phyloP scores from a whole-genome alignment of 208 protist species.

The Angomonas deanei region DNA sequence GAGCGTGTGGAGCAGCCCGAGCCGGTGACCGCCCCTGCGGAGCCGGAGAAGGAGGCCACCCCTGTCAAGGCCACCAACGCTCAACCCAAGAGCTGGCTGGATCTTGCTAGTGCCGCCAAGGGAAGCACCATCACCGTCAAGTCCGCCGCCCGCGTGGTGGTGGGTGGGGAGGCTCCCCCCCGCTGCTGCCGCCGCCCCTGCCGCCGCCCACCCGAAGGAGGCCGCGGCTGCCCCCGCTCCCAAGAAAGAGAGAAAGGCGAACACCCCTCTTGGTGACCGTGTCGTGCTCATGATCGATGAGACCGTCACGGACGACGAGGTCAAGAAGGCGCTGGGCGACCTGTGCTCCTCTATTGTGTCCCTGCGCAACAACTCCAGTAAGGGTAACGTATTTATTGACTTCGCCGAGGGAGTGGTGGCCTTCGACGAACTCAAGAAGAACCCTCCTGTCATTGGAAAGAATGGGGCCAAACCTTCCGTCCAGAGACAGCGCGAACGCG shows the following conservation, averaged over 20 bases:
- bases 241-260: conserved; percentile 31
- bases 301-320: conserved; percentile 73
- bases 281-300: conserved; percentile 81
- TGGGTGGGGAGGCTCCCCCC: conserved; percentile 7
- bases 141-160: conserved; percentile 44
- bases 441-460: conserved; percentile 34
- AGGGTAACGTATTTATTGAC: conserved; percentile 82
- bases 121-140: conserved; percentile 21
- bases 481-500: conserved; percentile 64
- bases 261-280: conserved; percentile 56
- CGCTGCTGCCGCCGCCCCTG: conserved; percentile 18
- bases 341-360: conserved; percentile 58
- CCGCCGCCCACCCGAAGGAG: conserved; percentile 17
- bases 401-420: conserved; percentile 62
- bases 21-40: conserved; percentile 10
- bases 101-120: conserved; percentile 32
- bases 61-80: conserved; percentile 4
- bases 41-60: conserved; percentile 7
- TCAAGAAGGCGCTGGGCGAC: conserved; percentile 54
- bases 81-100: conserved; percentile 60
- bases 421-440: conserved; percentile 47
- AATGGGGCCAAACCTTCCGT: conserved; percentile 59
- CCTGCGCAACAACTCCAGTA: conserved; percentile 76
- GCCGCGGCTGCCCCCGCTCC: conserved; percentile 8
- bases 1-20: conserved; percentile 11